Percentiles rank a stretch among this genome's conserved stretches.
Conservation (phyloP, 2,329 filamentous ascomycete species). For the Claviceps sp. region DNA sequence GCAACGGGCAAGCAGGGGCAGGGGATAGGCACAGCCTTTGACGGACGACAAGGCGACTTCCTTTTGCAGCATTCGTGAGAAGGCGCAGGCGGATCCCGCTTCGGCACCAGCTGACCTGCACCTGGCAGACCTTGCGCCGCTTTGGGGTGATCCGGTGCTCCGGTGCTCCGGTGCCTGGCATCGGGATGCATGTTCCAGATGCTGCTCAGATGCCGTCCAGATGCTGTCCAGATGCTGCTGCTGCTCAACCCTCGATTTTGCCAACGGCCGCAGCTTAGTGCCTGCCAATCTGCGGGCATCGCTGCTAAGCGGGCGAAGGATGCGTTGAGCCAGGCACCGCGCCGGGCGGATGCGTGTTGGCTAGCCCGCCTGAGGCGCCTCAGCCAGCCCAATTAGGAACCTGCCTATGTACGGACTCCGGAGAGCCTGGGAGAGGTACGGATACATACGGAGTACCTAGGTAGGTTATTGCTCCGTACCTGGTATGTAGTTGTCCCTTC, state of each 20-base stretch:
- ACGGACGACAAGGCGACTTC: background rate
- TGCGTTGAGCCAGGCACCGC: background rate
- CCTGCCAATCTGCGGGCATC: background rate
- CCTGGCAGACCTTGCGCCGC: background rate
- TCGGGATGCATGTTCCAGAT: constrained; percentile 1
- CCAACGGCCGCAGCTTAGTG: background rate
- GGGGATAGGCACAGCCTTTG: background rate
- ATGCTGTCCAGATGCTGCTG: no score
- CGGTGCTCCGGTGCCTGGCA: background rate
- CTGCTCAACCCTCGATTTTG: background rate
- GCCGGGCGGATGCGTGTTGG: no score
- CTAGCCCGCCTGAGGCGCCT: no score
- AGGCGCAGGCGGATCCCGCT: background rate
- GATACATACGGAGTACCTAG: no score
- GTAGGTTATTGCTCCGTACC: no score
- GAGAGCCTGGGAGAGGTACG: no score
- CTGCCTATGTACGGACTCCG: no score
- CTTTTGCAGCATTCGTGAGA: background rate
- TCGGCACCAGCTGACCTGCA: background rate
- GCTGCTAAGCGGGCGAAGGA: background rate
- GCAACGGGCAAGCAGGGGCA: background rate
- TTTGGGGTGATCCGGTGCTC: background rate
- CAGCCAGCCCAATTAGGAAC: no score
- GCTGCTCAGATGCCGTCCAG: background rate
- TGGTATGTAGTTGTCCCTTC: no score